These are phyloP conservation scores for Acrasis kona DNA, from an alignment of 78 protist species.

Conservation along the genomic window DNA sequence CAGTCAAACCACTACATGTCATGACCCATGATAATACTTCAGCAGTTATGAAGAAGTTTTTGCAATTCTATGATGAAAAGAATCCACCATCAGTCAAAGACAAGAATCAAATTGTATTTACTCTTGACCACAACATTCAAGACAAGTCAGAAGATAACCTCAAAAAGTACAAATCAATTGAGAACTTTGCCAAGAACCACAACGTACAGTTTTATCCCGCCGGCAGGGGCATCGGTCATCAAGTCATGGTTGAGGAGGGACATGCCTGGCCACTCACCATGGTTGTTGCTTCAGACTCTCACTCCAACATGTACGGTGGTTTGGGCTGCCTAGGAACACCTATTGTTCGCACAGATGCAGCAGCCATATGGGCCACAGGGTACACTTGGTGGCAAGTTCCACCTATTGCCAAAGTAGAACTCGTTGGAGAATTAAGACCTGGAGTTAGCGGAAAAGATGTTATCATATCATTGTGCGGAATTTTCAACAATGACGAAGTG, in stretches of 20 bases:
- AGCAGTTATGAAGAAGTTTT: constrained; percentile 25
- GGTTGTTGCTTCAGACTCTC: constrained; percentile 60
- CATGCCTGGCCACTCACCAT: constrained; percentile 32
- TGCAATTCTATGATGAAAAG: background rate
- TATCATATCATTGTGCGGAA: constrained; percentile 56
- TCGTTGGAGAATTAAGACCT: constrained; percentile 17
- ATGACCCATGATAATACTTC: constrained; percentile 42
- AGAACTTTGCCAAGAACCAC: constrained; percentile 23
- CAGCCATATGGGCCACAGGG: constrained; percentile 55
- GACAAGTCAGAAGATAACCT: constrained; percentile 32
- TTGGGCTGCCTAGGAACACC: constrained; percentile 63
- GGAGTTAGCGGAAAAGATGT: constrained; percentile 69
- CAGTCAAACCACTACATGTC: constrained; percentile 19
- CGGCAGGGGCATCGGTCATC: constrained; percentile 66
- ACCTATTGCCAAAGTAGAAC: constrained; percentile 6
- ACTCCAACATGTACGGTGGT: constrained; percentile 68
- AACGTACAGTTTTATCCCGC: constrained; percentile 42
- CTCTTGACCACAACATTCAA: constrained; percentile 64
- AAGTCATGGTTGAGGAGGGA: constrained; percentile 62
- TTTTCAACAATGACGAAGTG: constrained; percentile 48
- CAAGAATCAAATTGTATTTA: constrained; percentile 36
- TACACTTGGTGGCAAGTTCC: constrained; percentile 69
- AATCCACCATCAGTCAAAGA: background rate
- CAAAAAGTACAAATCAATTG: constrained; percentile 31
- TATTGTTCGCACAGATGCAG: constrained; percentile 68